Conservation (phyloP, 192 early-diverging fungal genomes). For the Coemansia sp. region DNA sequence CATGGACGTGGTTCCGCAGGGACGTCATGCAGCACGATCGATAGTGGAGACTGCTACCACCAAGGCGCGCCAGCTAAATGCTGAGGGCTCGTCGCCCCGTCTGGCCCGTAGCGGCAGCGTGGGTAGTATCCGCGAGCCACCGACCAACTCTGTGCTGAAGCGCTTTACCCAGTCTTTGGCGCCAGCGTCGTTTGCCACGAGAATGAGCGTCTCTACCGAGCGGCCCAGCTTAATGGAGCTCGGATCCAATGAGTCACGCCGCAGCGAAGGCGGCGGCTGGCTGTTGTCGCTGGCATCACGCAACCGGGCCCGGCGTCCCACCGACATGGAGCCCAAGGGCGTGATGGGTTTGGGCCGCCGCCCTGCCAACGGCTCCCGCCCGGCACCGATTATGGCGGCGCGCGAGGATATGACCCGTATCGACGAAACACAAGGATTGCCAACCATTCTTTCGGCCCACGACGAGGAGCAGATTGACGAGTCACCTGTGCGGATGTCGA, state of each 20-base stretch:
- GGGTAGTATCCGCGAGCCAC: conserved; percentile 2
- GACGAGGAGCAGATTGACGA: conserved; percentile 11
- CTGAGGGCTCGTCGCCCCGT: neutral
- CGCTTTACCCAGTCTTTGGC: conserved; percentile 35
- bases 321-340: too few relatives aligned
- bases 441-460: conserved; percentile 27
- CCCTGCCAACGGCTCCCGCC: neutral
- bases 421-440: conserved; percentile 10
- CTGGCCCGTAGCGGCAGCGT: conserved; percentile 6
- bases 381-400: neutral
- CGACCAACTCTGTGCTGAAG: conserved; percentile 20
- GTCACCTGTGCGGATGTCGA: too few relatives aligned
- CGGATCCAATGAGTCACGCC: neutral
- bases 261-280: conserved; percentile 12
- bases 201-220: conserved; percentile 47
- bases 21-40: neutral
- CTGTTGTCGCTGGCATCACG: conserved; percentile 15
- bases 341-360: conserved; percentile 8
- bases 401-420: neutral
- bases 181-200: conserved; percentile 9
- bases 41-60: conserved; percentile 16
- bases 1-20: conserved; percentile 1
- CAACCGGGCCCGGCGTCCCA: conserved; percentile 17
- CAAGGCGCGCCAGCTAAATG: conserved; percentile 8
- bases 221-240: conserved; percentile 44